These are phyloP conservation scores for Vaccinium vitisidaea DNA, from an alignment of 148 eudicot species.

Conservation along the genomic window DNA sequence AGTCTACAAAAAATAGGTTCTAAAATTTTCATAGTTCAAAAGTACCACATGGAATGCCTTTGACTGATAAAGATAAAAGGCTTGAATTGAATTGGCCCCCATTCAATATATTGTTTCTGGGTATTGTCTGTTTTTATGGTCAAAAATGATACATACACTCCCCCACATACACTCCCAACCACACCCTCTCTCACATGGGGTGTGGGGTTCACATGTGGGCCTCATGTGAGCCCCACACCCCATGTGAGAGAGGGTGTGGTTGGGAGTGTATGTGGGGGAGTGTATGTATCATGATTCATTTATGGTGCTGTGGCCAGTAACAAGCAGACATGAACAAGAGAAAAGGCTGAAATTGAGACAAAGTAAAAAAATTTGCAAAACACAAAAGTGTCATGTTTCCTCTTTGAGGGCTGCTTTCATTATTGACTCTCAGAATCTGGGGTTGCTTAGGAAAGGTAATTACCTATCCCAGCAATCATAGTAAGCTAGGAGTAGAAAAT, in stretches of 20 bases:
- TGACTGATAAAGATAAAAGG: not conserved
- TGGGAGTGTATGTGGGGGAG: too few relatives aligned
- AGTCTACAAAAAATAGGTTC: not conserved
- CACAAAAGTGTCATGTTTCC: not conserved
- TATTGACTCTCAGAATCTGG: not conserved
- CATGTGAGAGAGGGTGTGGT: too few relatives aligned
- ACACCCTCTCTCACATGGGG: too few relatives aligned
- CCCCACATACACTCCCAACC: too few relatives aligned
- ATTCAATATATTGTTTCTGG: not conserved
- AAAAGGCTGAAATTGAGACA: not conserved
- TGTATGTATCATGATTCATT: too few relatives aligned
- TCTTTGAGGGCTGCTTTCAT: not conserved
- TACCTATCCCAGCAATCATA: too few relatives aligned
- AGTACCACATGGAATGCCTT: conserved; percentile 1
- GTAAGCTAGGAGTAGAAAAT: too few relatives aligned
- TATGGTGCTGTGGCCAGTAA: not conserved
- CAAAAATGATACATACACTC: too few relatives aligned
- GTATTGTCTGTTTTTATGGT: not conserved
- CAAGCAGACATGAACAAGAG: not conserved
- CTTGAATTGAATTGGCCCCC: not conserved
- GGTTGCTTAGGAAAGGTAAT: not conserved
- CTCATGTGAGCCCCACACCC: too few relatives aligned
- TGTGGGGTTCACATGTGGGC: too few relatives aligned
- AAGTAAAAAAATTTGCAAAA: not conserved
- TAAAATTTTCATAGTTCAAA: not conserved